phyloP scores from a whole-genome alignment of 1,284 basidiomycete genomes.

The Puccinia hordei region DNA sequence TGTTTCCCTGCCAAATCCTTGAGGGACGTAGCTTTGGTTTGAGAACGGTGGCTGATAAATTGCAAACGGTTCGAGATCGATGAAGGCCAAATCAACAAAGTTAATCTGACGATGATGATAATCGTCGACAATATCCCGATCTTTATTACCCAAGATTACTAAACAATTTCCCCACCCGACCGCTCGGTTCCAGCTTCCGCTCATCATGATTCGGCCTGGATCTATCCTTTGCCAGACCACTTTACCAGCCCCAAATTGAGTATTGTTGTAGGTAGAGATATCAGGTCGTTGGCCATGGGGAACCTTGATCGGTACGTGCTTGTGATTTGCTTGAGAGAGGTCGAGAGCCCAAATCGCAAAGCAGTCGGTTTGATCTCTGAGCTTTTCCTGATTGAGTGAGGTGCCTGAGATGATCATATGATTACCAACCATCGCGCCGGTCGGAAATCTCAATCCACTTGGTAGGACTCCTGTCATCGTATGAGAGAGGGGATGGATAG shows the following conservation, averaged over 20 bases:
- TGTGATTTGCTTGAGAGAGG: conserved; percentile 84
- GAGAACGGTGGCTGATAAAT: conserved; percentile 79
- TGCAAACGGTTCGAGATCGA: conserved; percentile 88
- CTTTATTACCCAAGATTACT: conserved; percentile 81
- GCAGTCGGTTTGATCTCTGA: conserved; percentile 62
- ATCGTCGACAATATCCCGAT: conserved; percentile 83
- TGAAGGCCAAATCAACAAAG: conserved; percentile 84
- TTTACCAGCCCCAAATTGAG: conserved; percentile 57
- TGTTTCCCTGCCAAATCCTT: conserved; percentile 53
- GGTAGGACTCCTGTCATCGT: conserved; percentile 76
- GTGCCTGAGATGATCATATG: conserved; percentile 66
- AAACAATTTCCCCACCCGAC: conserved; percentile 82
- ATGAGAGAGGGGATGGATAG: conserved; percentile 72
- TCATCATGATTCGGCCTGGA: conserved; percentile 59
- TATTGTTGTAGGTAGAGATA: conserved; percentile 73
- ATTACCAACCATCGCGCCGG: conserved; percentile 81
- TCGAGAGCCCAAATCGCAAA: conserved; percentile 57
- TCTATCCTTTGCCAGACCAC: conserved; percentile 49
- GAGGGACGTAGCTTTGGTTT: conserved; percentile 63
- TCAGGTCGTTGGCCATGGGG: conserved; percentile 63
- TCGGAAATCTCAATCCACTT: conserved; percentile 88
- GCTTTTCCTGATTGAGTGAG: conserved; percentile 52
- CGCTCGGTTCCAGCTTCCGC: conserved; percentile 84
- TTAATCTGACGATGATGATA: conserved; percentile 69
- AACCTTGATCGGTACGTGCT: conserved; percentile 74